Evolutionary conservation across 2,329 filamentous ascomycete genomes (phyloP), one percentile per base, ranked within the genome.

Genomic region (Penicillium aurantiogriseum): DNA sequence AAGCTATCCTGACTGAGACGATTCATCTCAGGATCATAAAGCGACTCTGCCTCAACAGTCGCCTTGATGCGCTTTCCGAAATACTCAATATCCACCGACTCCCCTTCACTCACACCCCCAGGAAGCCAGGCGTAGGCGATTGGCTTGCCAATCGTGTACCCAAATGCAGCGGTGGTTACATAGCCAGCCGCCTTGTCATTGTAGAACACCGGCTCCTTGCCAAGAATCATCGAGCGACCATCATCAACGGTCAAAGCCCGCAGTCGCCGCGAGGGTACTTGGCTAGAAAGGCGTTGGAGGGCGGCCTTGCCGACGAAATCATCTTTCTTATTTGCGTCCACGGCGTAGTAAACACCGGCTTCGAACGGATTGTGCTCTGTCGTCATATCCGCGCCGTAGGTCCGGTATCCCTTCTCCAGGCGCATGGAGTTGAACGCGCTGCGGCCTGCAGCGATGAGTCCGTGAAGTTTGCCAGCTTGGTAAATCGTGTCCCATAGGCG

Each of bases 321-420:
- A 8, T 56, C 64, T 43, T 31, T 61, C 25, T 71, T 72, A 5
- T 54, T 58, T 70, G 13, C 70, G 10, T 82, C 74, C 23, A 88
- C 72, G 5, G 81, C 80, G 39, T 77, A 78, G 0, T 70, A 79
- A 0, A 88, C 68, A 0, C 85, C 85, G 5, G 83, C 82, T 69
- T 87, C 83, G 61, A 77, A 84, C 0, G 85, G 84, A 50, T 84
- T 78, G 60, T 87, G 83, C 65, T 88, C 85, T 0, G 81, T 81
- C 2, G 77, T 85, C 77, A 87, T 81, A 49, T 88, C 85, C 0
- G 73, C 73, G 9, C 85, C 84, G 65, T 78, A 86, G 1, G 77
- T 79, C 33, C 84, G 78, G 63, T 83, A 82, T 0, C 85, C 85
- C 58, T 83, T 84, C 67, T 88, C 85, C 33, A 88, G 69, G 0